Evolutionary conservation across 805 yeast species (phyloP), one percentile per base, ranked within the genome.

Genomic region (Kockiozyma suomiensis): DNA sequence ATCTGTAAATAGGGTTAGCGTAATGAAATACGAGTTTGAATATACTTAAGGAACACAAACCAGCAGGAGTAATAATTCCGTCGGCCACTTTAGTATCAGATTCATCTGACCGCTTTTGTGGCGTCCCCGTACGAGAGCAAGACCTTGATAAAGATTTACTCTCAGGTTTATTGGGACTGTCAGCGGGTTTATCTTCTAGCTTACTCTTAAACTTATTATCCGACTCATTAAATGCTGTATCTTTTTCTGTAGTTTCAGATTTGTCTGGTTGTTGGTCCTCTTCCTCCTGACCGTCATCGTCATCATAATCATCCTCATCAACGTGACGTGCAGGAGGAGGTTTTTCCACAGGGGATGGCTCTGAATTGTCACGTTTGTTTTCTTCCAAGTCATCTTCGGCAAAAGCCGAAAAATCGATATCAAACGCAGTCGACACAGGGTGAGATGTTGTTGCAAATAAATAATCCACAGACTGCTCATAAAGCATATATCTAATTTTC

Each of bases 401-500:
- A 13, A 70, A 58, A 35, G 69, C 51, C 8, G 66, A 32, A 21
- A 66, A 61, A 49, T 66, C 71, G 26, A 66, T 35, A 21, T 68
- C 74, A 26, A 54, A 58, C 25, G 60, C 32, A 32, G 48, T 50
- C 10, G 60, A 57, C 3, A 53, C 51, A 3, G 38, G 42, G 4
- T 49, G 51, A 21, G 49, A 62, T 4, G 55, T 35, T 2, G 59
- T 40, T 7, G 73, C 70, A 48, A 65, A 73, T 33, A 73, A 47
- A 43, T 69, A 55, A 26, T 69, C 71, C 10, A 73, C 59, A 2
- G 72, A 62, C 54, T 64, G 68, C 52, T 75, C 80, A 64, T 70
- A 76, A 17, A 76, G 70, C 80, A 76, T 76, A 53, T 73, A 76
- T 21, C 80, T 63, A 8, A 77, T 74, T 35, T 76, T 70, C 49